Percentiles rank a stretch among this genome's conserved stretches.
Evolutionary conservation across 768 basidiomycete genomes (phyloP).

Genomic region (Leccinum olivaceopallidum): DNA sequence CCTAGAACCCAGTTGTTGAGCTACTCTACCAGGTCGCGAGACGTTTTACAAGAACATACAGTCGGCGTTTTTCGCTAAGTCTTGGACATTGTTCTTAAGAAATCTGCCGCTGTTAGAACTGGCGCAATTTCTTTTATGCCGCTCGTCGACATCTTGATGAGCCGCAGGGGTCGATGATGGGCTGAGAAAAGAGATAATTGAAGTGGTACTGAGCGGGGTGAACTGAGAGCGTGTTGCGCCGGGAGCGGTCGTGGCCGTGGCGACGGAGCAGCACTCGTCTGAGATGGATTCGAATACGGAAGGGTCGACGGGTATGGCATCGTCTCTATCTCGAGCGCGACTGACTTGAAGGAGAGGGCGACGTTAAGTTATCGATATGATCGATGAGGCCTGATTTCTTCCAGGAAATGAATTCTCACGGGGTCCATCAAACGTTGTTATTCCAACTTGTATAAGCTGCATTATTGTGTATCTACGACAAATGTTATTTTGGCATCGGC

Average conservation of each 20-base stretch:
- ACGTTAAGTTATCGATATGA: conserved; percentile 26
- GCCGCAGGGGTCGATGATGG: conserved; percentile 1
- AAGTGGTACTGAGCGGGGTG: conserved; percentile 19
- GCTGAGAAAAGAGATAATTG: no score
- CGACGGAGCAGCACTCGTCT: conserved; percentile 31
- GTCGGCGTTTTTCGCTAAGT: conserved; percentile 98
- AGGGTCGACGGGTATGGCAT: conserved; percentile 34
- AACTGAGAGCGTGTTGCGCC: conserved; percentile 8
- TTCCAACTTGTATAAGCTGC: no score
- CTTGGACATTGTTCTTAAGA: conserved; percentile 90
- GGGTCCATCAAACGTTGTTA: no score
- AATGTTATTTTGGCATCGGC: no score
- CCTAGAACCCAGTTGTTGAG: conserved; percentile 43
- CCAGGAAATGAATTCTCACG: no score
- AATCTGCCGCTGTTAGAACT: conserved; percentile 95
- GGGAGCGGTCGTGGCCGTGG: conserved; percentile 7
- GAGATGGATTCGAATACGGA: conserved; percentile 8
- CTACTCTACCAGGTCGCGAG: conserved; percentile 4
- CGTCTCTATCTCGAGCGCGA: conserved; percentile 36
- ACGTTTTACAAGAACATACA: conserved; percentile 38
- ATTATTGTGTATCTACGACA: no score
- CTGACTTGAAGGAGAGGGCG: conserved; percentile 31
- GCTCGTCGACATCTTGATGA: conserved; percentile 67
- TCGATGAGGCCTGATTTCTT: no score
- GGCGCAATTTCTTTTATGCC: conserved; percentile 97